These are phyloP conservation scores for Xylaria bambusicola DNA, from an alignment of 495 filamentous ascomycete genomes.

Conservation along the genomic window DNA sequence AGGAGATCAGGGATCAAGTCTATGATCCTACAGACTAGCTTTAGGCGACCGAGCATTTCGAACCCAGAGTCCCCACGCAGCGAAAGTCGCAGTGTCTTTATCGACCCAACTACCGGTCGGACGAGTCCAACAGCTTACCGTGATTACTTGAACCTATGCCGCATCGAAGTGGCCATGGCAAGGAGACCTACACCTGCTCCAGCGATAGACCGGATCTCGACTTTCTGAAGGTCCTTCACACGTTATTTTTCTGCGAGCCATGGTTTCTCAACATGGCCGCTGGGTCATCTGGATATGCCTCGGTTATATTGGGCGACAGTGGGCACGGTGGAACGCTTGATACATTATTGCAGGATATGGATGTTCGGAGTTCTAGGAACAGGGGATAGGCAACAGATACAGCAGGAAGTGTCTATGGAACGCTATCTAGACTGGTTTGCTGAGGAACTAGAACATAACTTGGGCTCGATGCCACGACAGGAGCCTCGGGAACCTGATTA, in stretches of 20 bases:
- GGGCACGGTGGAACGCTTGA: too few relatives aligned
- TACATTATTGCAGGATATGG: too few relatives aligned
- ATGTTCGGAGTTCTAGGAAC: conserved; percentile 10
- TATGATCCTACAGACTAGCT: conserved; percentile 3
- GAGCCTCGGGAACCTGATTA: conserved; percentile 3
- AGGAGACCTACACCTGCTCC: conserved; percentile 9
- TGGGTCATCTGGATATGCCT: too few relatives aligned
- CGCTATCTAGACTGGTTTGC: background rate
- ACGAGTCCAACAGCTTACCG: background rate
- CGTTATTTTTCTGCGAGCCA: background rate
- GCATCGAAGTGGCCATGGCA: background rate
- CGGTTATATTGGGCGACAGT: too few relatives aligned
- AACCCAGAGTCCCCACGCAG: background rate
- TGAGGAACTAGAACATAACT: conserved; percentile 1
- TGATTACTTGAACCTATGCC: conserved; percentile 5
- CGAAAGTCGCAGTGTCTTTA: background rate
- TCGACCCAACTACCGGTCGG: background rate
- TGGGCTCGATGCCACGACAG: too few relatives aligned
- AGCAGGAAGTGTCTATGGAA: conserved; percentile 5
- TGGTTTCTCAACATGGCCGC: too few relatives aligned
- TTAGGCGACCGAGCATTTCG: background rate
- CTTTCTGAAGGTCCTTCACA: background rate
- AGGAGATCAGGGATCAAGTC: conserved; percentile 10
- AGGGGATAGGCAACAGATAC: background rate
- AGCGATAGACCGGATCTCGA: background rate